Conservation (phyloP, 208 protist genomes). For the Acanthamoeba quina region DNA sequence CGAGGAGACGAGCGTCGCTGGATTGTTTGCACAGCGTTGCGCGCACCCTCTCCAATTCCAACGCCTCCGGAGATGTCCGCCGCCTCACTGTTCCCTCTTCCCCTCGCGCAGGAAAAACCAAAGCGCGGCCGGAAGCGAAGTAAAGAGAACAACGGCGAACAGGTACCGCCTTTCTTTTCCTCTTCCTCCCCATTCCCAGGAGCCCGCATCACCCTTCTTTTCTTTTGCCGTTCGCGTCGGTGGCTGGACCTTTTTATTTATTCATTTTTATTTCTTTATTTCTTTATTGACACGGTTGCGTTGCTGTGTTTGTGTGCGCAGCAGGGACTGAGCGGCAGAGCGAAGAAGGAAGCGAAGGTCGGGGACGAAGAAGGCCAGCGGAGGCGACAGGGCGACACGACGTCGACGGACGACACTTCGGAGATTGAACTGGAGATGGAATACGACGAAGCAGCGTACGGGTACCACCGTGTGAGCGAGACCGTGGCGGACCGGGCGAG, state of each 20-base stretch:
- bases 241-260: neutral
- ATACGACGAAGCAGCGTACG: neutral
- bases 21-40: neutral
- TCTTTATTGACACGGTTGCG: neutral
- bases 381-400: neutral
- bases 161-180: neutral
- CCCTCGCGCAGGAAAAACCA: neutral
- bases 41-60: neutral
- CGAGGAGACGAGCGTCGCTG: too few relatives aligned
- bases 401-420: neutral
- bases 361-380: neutral
- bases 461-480: neutral
- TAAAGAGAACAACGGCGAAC: neutral
- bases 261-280: neutral
- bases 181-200: neutral
- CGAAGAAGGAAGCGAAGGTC: neutral
- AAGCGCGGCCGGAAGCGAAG: conserved; percentile 10
- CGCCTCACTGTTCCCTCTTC: neutral
- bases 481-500: neutral
- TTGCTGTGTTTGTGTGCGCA: neutral
- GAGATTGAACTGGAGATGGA: conserved; percentile 24
- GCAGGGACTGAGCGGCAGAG: neutral
- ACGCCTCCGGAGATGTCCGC: neutral
- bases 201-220: too few relatives aligned
- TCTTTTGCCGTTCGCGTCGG: too few relatives aligned